Evolutionary conservation across 192 early-diverging fungal genomes (phyloP).

Genomic region (Backusella psychrophila): DNA sequence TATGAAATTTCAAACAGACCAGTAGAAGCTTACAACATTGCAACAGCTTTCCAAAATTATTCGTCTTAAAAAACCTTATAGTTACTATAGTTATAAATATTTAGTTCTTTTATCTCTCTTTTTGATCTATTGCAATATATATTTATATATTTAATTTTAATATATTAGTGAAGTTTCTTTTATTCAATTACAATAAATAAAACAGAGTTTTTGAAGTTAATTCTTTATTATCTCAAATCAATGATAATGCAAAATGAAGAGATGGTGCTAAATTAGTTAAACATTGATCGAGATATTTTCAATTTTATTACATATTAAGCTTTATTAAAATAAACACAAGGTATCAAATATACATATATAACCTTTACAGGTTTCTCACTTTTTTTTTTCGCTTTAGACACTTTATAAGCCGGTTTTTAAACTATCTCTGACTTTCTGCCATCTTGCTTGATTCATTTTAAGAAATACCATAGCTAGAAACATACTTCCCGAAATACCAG

Average conservation of each 20-base stretch:
- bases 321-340: not conserved
- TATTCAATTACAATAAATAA: not conserved
- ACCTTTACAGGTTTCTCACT: not conserved
- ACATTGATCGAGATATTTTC: too few relatives aligned
- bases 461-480: not conserved
- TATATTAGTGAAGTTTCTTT: constrained; percentile 1
- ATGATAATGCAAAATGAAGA: not conserved
- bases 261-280: too few relatives aligned
- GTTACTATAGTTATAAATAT: not conserved
- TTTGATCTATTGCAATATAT: not conserved
- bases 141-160: constrained; percentile 6
- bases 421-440: not conserved
- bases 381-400: not conserved
- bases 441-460: not conserved
- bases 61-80: not conserved
- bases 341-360: not conserved
- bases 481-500: not conserved
- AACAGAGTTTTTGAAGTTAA: not conserved
- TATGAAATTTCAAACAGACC: constrained; percentile 8
- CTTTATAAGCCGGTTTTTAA: not conserved
- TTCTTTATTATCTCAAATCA: not conserved
- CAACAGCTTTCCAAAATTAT: constrained; percentile 18
- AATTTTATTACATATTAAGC: not conserved
- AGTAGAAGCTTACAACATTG: constrained; percentile 22
- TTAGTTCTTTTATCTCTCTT: not conserved